Evolutionary conservation across 1,284 basidiomycete species (phyloP).

Genomic region (Fistulina hepatica): DNA sequence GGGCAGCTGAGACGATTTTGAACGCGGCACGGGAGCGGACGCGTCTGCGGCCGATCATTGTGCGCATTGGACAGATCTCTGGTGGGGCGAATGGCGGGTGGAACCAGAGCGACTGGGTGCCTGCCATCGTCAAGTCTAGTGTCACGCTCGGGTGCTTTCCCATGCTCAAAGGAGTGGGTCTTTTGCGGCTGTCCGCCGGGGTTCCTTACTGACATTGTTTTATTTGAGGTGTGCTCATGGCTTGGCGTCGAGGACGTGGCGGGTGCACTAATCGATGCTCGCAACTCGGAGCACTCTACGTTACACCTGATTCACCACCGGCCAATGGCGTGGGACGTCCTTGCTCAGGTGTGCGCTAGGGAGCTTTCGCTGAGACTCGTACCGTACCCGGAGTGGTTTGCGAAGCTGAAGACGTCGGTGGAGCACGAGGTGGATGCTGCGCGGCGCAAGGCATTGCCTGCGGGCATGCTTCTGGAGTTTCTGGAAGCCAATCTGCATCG

Average conservation of each 20-base stretch:
- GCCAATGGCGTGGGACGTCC: conserved; percentile 20
- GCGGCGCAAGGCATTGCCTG: too few relatives aligned
- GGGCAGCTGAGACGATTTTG: conserved; percentile 18
- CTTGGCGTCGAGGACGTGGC: conserved; percentile 20
- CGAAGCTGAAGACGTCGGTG: too few relatives aligned
- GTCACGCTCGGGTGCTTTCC: conserved; percentile 21
- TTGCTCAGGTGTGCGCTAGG: too few relatives aligned
- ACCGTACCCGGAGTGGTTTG: too few relatives aligned
- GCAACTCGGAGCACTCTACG: conserved; percentile 6
- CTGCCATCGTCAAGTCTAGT: conserved; percentile 28
- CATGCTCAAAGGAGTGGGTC: neutral
- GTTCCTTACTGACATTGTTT: conserved; percentile 1
- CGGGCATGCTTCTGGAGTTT: too few relatives aligned
- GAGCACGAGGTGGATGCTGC: too few relatives aligned
- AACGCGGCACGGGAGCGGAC: conserved; percentile 3
- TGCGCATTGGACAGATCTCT: conserved; percentile 33
- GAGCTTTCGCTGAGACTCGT: too few relatives aligned
- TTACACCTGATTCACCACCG: conserved; percentile 22
- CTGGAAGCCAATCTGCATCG: too few relatives aligned
- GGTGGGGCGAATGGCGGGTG: conserved; percentile 31
- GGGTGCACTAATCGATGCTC: conserved; percentile 16
- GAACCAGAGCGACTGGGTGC: conserved; percentile 35
- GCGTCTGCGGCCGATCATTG: too few relatives aligned
- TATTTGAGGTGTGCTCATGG: conserved; percentile 19
- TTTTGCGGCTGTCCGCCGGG: conserved; percentile 1